Conservation (phyloP, 2,329 filamentous ascomycete genomes). For the Tolypocladium ovalisporum region DNA sequence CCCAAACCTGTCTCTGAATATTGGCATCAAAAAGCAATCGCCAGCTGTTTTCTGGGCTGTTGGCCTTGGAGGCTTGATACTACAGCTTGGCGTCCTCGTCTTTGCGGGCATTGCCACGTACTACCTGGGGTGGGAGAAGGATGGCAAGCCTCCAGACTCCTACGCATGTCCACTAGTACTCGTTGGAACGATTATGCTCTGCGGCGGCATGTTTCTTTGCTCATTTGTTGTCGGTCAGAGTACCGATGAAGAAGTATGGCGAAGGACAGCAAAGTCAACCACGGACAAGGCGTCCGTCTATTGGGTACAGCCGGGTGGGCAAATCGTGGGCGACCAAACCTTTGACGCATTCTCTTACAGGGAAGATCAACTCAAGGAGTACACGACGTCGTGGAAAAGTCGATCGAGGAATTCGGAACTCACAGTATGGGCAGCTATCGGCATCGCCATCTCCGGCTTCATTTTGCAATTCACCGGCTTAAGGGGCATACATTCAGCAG, state of each 20-base stretch:
- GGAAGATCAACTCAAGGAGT: not conserved
- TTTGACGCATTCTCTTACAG: not conserved
- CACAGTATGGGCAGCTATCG: not conserved
- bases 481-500: not conserved
- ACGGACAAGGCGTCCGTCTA: not conserved
- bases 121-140: not conserved
- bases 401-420: not conserved
- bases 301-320: not conserved
- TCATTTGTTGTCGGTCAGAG: not conserved
- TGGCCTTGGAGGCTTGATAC: not conserved
- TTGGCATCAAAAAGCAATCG: not conserved
- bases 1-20: not conserved
- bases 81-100: not conserved
- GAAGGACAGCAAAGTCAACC: not conserved
- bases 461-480: not conserved
- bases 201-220: not conserved
- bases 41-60: not conserved
- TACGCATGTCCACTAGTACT: not conserved
- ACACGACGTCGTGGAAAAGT: not conserved
- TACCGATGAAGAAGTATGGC: not conserved
- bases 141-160: not conserved
- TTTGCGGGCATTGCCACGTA: not conserved
- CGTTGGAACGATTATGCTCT: not conserved
- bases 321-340: not conserved
- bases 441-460: not conserved